These are phyloP conservation scores for Collybia sordida DNA, from an alignment of 768 basidiomycete genomes.

Conservation along the genomic window DNA sequence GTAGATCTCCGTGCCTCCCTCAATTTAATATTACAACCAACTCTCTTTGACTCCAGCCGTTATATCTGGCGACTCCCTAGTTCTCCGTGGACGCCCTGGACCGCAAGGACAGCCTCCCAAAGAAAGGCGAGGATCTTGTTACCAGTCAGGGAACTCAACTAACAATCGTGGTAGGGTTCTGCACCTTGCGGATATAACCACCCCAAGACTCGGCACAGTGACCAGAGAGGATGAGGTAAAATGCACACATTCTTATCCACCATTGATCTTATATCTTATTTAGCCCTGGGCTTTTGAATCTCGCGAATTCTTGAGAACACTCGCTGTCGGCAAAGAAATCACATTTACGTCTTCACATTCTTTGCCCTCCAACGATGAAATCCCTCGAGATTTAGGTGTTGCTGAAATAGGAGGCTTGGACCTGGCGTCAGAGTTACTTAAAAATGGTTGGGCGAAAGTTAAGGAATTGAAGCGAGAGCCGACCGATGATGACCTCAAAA, in stretches of 20 bases:
- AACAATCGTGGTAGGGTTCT: constrained; percentile 57
- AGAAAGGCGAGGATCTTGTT: constrained; percentile 61
- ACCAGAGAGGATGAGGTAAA: constrained; percentile 86
- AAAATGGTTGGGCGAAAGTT: constrained; percentile 89
- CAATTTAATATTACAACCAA: neutral
- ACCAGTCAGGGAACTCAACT: neutral
- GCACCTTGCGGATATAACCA: constrained; percentile 83
- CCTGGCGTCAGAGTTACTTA: constrained; percentile 73
- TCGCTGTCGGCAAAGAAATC: constrained; percentile 89
- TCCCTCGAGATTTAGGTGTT: constrained; percentile 75
- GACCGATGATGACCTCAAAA: constrained; percentile 73
- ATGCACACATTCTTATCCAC: too few relatives aligned
- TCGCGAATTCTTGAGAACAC: constrained; percentile 84
- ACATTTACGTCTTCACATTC: constrained; percentile 82
- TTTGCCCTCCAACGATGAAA: constrained; percentile 72
- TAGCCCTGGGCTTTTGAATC: constrained; percentile 92
- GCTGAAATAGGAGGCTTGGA: constrained; percentile 75
- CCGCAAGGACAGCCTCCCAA: constrained; percentile 87
- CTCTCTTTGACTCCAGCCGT: constrained; percentile 54
- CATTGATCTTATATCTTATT: constrained; percentile 5
- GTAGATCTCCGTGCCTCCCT: constrained; percentile 29
- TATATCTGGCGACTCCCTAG: constrained; percentile 86
- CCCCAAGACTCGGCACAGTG: constrained; percentile 82
- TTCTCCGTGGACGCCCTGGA: constrained; percentile 74
- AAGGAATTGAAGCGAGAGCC: constrained; percentile 86